Conservation (phyloP, 78 protist genomes). For the Isochrysis galbana region DNA sequence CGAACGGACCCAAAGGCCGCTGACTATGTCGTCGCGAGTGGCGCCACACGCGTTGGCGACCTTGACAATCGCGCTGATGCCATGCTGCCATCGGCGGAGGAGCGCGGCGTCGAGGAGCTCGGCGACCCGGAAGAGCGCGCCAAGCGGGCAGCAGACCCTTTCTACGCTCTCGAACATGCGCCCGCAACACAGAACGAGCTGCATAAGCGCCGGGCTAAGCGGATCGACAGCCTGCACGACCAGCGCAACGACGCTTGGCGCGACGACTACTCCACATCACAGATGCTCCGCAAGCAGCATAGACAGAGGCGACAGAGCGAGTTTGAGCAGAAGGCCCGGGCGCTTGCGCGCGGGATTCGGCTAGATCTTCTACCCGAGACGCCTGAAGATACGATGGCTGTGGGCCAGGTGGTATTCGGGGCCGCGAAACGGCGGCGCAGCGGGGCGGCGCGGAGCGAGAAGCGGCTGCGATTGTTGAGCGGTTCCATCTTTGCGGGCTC, state of each 20-base stretch:
- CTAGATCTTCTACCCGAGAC: not conserved
- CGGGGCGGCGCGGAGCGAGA: not conserved
- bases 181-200: too few species aligned
- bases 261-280: not conserved
- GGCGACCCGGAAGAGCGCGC: not conserved
- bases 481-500: not conserved
- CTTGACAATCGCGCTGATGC: not conserved
- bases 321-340: not conserved
- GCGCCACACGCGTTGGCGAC: not conserved
- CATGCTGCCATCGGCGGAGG: not conserved
- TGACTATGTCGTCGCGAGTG: slow-evolving; percentile 32
- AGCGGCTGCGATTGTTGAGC: not conserved
- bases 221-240: not conserved
- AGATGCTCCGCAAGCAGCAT: not conserved
- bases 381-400: not conserved
- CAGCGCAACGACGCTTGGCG: not conserved
- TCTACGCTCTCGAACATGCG: slow-evolving; percentile 39
- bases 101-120: slow-evolving; percentile 11
- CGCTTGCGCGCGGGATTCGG: not conserved
- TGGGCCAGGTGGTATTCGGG: not conserved
- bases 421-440: not conserved
- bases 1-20: slow-evolving; percentile 76
- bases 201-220: not conserved
- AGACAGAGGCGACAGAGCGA: not conserved
- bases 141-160: not conserved